These are phyloP conservation scores for Phytopythium helicoides DNA, from an alignment of 352 stramenopile species.

Conservation along the genomic window DNA sequence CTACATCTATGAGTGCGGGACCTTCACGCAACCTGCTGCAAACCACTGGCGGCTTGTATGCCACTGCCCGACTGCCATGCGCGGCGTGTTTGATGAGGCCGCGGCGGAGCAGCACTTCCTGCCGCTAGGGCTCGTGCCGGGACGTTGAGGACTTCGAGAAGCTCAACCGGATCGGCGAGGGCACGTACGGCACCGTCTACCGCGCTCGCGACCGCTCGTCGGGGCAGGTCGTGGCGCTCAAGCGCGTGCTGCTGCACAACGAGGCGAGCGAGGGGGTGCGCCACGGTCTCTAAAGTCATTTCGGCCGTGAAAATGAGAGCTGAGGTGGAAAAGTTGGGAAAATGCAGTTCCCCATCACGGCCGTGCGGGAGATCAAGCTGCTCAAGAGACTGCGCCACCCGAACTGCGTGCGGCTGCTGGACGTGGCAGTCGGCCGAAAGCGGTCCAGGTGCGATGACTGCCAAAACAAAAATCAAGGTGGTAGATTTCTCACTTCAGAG, in stretches of 20 bases:
- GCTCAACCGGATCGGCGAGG: constrained; percentile 81
- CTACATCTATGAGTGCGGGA: neutral
- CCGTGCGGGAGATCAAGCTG: constrained; percentile 72
- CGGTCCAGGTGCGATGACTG: constrained; percentile 37
- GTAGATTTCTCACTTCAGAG: too few relatives aligned
- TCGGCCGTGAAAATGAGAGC: neutral
- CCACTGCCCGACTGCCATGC: neutral
- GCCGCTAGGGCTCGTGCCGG: constrained; percentile 40
- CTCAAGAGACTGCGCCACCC: constrained; percentile 64
- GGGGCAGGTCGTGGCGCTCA: constrained; percentile 85
- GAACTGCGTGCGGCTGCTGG: constrained; percentile 72
- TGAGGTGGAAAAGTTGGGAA: too few relatives aligned
- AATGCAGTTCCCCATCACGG: constrained; percentile 71
- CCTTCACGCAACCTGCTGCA: constrained; percentile 3
- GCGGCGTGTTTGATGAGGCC: constrained; percentile 1
- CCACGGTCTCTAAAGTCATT: neutral
- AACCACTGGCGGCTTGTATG: neutral
- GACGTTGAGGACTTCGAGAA: constrained; percentile 71
- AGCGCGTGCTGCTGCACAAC: constrained; percentile 91
- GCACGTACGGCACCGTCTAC: constrained; percentile 90
- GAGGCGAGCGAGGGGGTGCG: constrained; percentile 86
- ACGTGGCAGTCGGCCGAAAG: constrained; percentile 69
- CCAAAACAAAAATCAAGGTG: neutral
- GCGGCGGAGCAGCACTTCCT: constrained; percentile 33
- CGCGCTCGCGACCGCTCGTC: constrained; percentile 66